Conservation (phyloP, 345 rosid genomes). For the Populus alba region DNA sequence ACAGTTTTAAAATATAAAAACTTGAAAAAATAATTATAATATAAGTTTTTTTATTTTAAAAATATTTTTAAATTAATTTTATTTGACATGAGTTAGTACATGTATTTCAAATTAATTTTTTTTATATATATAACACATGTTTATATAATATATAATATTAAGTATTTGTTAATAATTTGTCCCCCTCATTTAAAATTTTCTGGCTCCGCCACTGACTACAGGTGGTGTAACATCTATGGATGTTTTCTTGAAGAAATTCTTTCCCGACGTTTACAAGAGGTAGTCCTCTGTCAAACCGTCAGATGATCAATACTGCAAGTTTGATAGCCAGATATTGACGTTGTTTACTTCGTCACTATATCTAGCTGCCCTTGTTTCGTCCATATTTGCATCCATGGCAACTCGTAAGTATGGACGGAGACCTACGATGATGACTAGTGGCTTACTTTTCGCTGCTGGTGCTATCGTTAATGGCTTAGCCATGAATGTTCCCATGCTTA, state of each 20-base stretch:
- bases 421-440: constrained; percentile 22
- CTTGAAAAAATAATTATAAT: too few species aligned
- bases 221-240: constrained; percentile 50
- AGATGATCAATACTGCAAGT: constrained; percentile 41
- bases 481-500: constrained; percentile 24
- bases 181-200: too few species aligned
- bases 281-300: constrained; percentile 20
- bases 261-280: constrained; percentile 27
- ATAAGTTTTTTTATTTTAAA: too few species aligned
- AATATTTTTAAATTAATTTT: too few species aligned
- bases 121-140: too few species aligned
- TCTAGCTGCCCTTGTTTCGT: constrained; percentile 35
- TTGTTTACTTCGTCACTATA: constrained; percentile 44
- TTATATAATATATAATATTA: too few species aligned
- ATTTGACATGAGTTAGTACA: too few species aligned
- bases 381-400: neutral
- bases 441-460: constrained; percentile 29
- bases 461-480: constrained; percentile 34
- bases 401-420: constrained; percentile 29
- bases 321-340: constrained; percentile 28
- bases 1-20: too few species aligned
- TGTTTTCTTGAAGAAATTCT: constrained; percentile 34
- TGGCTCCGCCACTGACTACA: too few species aligned
- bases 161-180: too few species aligned
- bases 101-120: too few species aligned